These are phyloP conservation scores for Akanthomyces muscarius DNA, from an alignment of 2,329 filamentous ascomycete genomes.

Conservation along the genomic window DNA sequence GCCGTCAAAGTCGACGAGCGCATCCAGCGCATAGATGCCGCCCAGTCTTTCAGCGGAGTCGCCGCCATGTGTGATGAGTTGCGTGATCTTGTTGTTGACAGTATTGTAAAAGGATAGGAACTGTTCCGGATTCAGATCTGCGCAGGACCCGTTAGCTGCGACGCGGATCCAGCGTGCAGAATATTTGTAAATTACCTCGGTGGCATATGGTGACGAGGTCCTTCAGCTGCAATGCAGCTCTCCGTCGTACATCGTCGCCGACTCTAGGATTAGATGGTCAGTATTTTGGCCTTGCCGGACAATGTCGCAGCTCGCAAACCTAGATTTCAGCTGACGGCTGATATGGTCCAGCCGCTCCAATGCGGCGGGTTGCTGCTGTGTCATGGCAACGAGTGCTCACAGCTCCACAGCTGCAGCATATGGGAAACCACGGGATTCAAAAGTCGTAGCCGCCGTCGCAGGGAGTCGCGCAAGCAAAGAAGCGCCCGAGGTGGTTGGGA, in stretches of 20 bases:
- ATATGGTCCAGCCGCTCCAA: slow-evolving; percentile 53
- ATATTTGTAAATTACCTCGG: slow-evolving; percentile 41
- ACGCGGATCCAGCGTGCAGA: not conserved
- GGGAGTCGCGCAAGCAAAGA: not conserved
- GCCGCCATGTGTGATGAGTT: slow-evolving; percentile 75
- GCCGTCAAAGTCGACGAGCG: slow-evolving; percentile 92
- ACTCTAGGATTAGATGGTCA: slow-evolving; percentile 22
- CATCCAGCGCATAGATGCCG: slow-evolving; percentile 86
- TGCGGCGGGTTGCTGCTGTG: slow-evolving; percentile 48
- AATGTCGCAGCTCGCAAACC: slow-evolving; percentile 34
- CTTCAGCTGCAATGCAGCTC: slow-evolving; percentile 50
- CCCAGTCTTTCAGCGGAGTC: slow-evolving; percentile 87
- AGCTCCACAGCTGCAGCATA: not conserved
- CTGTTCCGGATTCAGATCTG: slow-evolving; percentile 74
- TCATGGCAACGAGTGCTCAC: slow-evolving; percentile 29
- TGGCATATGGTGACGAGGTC: slow-evolving; percentile 54
- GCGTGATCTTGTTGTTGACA: slow-evolving; percentile 55
- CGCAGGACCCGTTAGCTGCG: not conserved
- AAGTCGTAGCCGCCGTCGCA: not conserved
- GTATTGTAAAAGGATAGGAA: slow-evolving; percentile 60
- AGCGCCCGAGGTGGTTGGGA: not conserved
- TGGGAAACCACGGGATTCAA: not conserved
- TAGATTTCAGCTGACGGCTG: slow-evolving; percentile 52
- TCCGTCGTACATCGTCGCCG: slow-evolving; percentile 48
- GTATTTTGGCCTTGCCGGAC: not conserved